Conservation (phyloP, 148 eudicot species). For the Silene latifolia region DNA sequence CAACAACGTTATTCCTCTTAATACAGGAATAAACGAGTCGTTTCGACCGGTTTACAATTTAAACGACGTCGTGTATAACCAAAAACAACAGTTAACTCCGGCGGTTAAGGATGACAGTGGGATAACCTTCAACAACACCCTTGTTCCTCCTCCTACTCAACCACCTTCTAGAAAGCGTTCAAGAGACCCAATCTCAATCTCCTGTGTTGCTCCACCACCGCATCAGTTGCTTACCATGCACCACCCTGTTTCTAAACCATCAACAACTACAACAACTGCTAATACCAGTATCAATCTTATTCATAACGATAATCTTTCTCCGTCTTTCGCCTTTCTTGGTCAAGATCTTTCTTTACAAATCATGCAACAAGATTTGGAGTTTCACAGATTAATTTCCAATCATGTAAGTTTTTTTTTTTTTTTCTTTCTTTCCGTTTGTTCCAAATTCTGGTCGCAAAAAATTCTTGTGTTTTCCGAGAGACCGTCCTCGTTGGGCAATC, state of each 20-base stretch:
- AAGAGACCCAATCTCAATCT: slow-evolving; percentile 25
- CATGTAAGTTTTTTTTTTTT: slow-evolving; percentile 36
- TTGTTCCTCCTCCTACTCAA: slow-evolving; percentile 18
- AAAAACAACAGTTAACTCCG: background rate
- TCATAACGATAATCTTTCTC: background rate
- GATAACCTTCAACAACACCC: slow-evolving; percentile 37
- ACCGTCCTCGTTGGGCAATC: too few relatives aligned
- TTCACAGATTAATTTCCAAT: slow-evolving; percentile 53
- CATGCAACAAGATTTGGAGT: slow-evolving; percentile 59
- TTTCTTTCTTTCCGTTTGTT: too few relatives aligned
- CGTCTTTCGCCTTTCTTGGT: slow-evolving; percentile 44
- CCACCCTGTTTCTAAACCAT: background rate
- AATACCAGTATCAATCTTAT: background rate
- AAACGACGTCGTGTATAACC: slow-evolving; percentile 12
- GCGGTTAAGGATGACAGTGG: slow-evolving; percentile 62
- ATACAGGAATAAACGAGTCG: background rate
- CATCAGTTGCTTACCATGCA: background rate
- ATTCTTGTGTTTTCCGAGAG: too few relatives aligned
- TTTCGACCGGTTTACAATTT: slow-evolving; percentile 13
- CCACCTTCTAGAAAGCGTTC: slow-evolving; percentile 46
- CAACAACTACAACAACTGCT: background rate
- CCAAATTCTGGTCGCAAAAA: too few relatives aligned
- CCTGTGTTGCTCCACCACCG: background rate
- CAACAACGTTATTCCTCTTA: background rate
- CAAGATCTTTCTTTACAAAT: slow-evolving; percentile 62